Conservation (phyloP, 1,139 yeast species). For the Saccharomyces hybrid region DNA sequence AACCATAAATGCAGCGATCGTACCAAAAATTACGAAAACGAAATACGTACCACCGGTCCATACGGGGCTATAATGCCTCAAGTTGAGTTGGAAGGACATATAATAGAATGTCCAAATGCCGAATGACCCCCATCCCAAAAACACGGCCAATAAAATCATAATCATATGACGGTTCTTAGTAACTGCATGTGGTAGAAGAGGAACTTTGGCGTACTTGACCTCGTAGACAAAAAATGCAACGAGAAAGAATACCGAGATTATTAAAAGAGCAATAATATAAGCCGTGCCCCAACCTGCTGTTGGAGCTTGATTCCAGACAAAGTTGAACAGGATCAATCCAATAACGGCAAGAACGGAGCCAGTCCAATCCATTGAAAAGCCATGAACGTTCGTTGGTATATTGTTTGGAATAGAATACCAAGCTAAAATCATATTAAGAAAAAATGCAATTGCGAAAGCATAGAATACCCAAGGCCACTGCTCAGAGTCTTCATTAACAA, state of each 20-base stretch:
- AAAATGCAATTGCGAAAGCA: slow-evolving; percentile 37
- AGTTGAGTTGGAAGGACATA: slow-evolving; percentile 37
- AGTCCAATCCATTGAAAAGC: slow-evolving; percentile 36
- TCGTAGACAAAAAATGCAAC: slow-evolving; percentile 27
- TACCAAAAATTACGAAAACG: slow-evolving; percentile 43
- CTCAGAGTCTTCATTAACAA: slow-evolving; percentile 35
- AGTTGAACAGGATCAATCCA: slow-evolving; percentile 44
- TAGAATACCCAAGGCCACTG: slow-evolving; percentile 51
- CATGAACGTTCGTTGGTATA: slow-evolving; percentile 21
- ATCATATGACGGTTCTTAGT: slow-evolving; percentile 30
- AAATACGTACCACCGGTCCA: slow-evolving; percentile 40
- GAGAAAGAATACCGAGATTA: slow-evolving; percentile 34
- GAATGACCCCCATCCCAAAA: slow-evolving; percentile 53
- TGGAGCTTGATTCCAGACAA: slow-evolving; percentile 52
- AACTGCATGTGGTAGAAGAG: slow-evolving; percentile 42
- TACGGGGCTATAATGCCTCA: slow-evolving; percentile 41
- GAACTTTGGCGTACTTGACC: slow-evolving; percentile 30
- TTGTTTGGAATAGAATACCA: slow-evolving; percentile 36
- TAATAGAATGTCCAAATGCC: slow-evolving; percentile 43
- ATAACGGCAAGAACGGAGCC: slow-evolving; percentile 43
- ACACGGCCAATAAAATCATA: slow-evolving; percentile 33
- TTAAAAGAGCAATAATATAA: slow-evolving; percentile 38
- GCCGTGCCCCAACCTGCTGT: slow-evolving; percentile 43
- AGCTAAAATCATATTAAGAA: slow-evolving; percentile 31
- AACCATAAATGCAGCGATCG: slow-evolving; percentile 40